These are phyloP conservation scores for Hydnum rufescens DNA, from an alignment of 768 basidiomycete genomes.

Conservation along the genomic window DNA sequence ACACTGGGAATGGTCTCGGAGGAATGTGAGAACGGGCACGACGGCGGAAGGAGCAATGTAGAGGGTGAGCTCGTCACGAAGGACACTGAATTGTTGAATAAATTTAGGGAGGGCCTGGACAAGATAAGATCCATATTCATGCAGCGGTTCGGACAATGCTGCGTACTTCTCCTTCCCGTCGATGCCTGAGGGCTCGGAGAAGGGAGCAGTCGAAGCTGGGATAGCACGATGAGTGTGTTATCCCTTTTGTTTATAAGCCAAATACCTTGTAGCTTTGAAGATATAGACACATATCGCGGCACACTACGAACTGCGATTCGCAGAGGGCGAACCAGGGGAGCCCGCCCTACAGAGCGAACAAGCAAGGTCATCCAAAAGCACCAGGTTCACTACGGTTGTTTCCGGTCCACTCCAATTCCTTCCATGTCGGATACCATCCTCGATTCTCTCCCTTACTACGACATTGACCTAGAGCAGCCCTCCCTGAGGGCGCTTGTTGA, in stretches of 20 bases:
- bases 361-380: not conserved
- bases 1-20: slow-evolving; percentile 87
- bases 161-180: slow-evolving; percentile 60
- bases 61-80: slow-evolving; percentile 86
- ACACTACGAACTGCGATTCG: not conserved
- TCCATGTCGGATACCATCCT: slow-evolving; percentile 15
- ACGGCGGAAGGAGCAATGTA: slow-evolving; percentile 70
- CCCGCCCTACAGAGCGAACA: not conserved
- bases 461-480: slow-evolving; percentile 75
- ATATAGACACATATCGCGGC: not conserved
- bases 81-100: slow-evolving; percentile 93
- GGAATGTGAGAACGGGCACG: slow-evolving; percentile 71
- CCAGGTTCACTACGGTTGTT: too few species aligned
- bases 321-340: not conserved
- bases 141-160: slow-evolving; percentile 55
- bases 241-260: not conserved
- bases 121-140: slow-evolving; percentile 85
- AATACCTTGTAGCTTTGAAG: slow-evolving; percentile 1
- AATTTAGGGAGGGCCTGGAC: slow-evolving; percentile 88
- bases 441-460: slow-evolving; percentile 86
- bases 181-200: slow-evolving; percentile 72
- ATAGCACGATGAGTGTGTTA: not conserved
- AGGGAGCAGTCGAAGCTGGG: slow-evolving; percentile 33
- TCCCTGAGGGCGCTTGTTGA: slow-evolving; percentile 56
- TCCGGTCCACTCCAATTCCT: not conserved